Evolutionary conservation across 306 rosid genomes (phyloP), one percentile per base, ranked within the genome.

Genomic region (Sicyos baderoa): DNA sequence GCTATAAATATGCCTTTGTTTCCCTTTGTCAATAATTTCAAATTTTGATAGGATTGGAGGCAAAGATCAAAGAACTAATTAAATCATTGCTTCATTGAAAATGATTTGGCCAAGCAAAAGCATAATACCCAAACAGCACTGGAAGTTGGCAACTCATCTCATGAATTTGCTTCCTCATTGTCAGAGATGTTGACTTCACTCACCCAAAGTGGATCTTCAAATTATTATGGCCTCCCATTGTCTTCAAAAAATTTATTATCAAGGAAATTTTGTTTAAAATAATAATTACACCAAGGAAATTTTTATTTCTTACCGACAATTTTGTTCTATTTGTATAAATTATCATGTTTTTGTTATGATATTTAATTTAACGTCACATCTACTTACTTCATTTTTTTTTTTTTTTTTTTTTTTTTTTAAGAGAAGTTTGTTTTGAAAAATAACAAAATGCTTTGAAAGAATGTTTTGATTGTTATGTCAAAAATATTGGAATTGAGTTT

Each of bases 101-200:
- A 5, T 47, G 1, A 44, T 22, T 45, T 45, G 71, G 13, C 4
- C 10, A 42, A 42, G 70, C 52, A 63, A 40, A 37, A 40, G 51
- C 32, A 64, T 64, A 64, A 64, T 42, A 64, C 70, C 70, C 70
- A 66, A 66, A 66, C 15, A 23, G 7, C 71, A 66, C 7, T 65
- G 18, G 17, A 23, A 65, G 16, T 8, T 65, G 21, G 18, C 54
- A 64, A 42, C 51, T 6, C 19, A 19, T 42, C 70, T 44, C 54
- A 21, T 12, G 54, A 12, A 44, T 14, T 65, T 44, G 53, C 19
- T 53, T 45, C 12, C 55, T 45, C 12, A 22, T 45, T 13, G 71
- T 65, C 71, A 65, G 35, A 65, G 54, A 66, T 47, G 1, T 47
- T 47, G 71, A 45, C 71, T 66, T 66, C 52, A 45, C 54, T 66